Percentiles rank a stretch among this genome's conserved stretches.
phyloP scores from a whole-genome alignment of 345 rosid species.

The Pistacia integerrima region DNA sequence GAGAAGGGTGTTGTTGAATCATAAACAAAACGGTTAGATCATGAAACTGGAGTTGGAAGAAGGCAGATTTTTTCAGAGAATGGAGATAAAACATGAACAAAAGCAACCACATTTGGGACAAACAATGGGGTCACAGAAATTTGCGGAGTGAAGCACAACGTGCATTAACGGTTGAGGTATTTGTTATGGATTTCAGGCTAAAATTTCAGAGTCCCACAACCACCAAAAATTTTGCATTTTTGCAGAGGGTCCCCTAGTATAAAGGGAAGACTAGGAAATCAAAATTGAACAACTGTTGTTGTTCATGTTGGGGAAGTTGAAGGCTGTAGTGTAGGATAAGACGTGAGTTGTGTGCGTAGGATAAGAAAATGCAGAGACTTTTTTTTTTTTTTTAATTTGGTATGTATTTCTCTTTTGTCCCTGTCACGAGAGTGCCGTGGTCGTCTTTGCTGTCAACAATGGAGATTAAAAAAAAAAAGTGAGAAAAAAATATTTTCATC shows the following conservation, averaged over 20 bases:
- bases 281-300: neutral
- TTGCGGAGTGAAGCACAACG: conserved; percentile 30
- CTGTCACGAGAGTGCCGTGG: conserved; percentile 68
- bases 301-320: conserved; percentile 16
- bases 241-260: conserved; percentile 26
- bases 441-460: conserved; percentile 52
- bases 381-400: neutral
- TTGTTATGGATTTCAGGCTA: no score
- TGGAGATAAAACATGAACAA: neutral
- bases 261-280: conserved; percentile 26
- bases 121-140: conserved; percentile 33
- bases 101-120: conserved; percentile 37
- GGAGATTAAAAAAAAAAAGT: no score
- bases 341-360: neutral
- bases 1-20: conserved; percentile 26
- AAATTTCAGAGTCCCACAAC: conserved; percentile 18
- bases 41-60: conserved; percentile 14
- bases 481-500: no score
- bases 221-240: neutral
- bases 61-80: conserved; percentile 7
- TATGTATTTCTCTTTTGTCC: conserved; percentile 39
- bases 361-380: neutral
- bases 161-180: conserved; percentile 31
- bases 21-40: no score
- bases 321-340: conserved; percentile 41